phyloP scores from a whole-genome alignment of 139 green algal genomes.

The Ettlia oleoabundans region DNA sequence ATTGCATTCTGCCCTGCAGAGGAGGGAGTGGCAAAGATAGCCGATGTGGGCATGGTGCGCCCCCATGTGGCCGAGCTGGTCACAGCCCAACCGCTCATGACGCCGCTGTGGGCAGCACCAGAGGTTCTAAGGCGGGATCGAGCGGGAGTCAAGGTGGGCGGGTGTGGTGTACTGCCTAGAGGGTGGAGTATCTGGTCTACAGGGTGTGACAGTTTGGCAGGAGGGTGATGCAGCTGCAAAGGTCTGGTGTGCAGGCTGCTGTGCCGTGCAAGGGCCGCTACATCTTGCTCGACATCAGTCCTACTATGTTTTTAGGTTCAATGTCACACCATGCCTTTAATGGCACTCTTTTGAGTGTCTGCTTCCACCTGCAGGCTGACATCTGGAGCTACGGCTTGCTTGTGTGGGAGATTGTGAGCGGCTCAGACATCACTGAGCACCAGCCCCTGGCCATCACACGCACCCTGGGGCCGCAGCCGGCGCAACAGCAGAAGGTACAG shows the following conservation, averaged over 20 bases:
- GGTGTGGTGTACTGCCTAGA: no score
- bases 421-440: constrained; percentile 64
- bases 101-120: constrained; percentile 74
- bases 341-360: neutral
- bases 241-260: no score
- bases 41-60: constrained; percentile 76
- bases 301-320: no score
- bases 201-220: no score
- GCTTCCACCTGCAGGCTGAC: constrained; percentile 54
- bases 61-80: constrained; percentile 88
- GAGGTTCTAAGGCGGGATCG: constrained; percentile 76
- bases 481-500: neutral
- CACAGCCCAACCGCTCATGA: constrained; percentile 85
- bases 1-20: constrained; percentile 36
- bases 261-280: no score
- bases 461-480: neutral
- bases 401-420: constrained; percentile 71
- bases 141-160: constrained; percentile 63
- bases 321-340: neutral
- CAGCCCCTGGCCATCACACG: constrained; percentile 52
- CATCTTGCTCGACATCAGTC: no score
- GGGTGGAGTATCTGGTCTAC: no score
- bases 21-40: constrained; percentile 79
- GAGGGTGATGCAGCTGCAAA: no score
- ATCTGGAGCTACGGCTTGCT: constrained; percentile 77